phyloP scores from a whole-genome alignment of 345 rosid species.

The Abelmoschus esculentus region DNA sequence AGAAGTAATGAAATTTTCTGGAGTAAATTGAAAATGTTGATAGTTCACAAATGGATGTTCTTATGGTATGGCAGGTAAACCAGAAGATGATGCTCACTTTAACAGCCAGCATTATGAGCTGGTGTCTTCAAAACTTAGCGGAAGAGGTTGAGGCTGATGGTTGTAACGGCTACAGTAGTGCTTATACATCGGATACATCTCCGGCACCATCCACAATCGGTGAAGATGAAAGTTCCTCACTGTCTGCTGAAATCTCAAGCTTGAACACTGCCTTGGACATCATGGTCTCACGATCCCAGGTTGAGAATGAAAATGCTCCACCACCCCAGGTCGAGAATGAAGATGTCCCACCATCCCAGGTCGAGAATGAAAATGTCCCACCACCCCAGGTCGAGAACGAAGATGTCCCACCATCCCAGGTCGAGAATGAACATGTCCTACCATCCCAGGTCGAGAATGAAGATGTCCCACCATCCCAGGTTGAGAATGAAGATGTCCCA shows the following conservation, averaged over 20 bases:
- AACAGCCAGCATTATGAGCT: slow-evolving; percentile 87
- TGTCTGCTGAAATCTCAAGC: slow-evolving; percentile 52
- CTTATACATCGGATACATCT: slow-evolving; percentile 47
- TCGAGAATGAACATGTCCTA: slow-evolving; percentile 43
- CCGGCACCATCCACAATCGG: slow-evolving; percentile 59
- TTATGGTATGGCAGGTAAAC: slow-evolving; percentile 56
- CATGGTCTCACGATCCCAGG: slow-evolving; percentile 40
- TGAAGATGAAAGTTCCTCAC: slow-evolving; percentile 63
- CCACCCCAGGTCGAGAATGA: slow-evolving; percentile 12
- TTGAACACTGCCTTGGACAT: slow-evolving; percentile 48
- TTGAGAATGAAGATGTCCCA: slow-evolving; percentile 44
- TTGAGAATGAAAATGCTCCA: slow-evolving; percentile 34
- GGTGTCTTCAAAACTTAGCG: slow-evolving; percentile 56
- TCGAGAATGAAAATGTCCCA: neutral
- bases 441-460: slow-evolving; percentile 46
- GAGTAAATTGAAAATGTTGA: neutral
- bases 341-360: neutral
- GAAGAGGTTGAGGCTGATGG: slow-evolving; percentile 54
- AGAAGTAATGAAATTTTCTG: too few species aligned
- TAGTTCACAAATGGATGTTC: neutral
- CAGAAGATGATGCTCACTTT: slow-evolving; percentile 85
- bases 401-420: slow-evolving; percentile 46
- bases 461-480: slow-evolving; percentile 43
- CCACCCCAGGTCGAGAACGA: neutral
- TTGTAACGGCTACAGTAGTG: slow-evolving; percentile 21